phyloP scores from a whole-genome alignment of 106 monocot species.

The Alisma plantagoaquatica region DNA sequence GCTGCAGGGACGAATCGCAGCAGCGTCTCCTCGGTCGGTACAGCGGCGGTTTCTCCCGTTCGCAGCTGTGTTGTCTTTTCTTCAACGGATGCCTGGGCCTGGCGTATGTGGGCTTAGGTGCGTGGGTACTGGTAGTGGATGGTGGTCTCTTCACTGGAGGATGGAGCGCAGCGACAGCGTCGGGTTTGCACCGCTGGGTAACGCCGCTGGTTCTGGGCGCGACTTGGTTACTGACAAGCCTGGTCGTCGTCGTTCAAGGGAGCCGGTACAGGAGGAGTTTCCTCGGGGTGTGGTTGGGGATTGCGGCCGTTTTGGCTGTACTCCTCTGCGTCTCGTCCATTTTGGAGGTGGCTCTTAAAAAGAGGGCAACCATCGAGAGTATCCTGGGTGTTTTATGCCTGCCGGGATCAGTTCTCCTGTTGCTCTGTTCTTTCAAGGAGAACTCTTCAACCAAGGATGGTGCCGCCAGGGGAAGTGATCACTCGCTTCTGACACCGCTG shows the following conservation, averaged over 20 bases:
- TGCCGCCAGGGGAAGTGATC: not conserved
- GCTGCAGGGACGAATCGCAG: not conserved
- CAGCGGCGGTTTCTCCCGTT: conserved; percentile 18
- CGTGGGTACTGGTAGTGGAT: conserved; percentile 29
- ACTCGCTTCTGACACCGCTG: conserved; percentile 35
- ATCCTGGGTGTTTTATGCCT: conserved; percentile 44
- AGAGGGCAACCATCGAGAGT: conserved; percentile 16
- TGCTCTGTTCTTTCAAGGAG: conserved; percentile 18
- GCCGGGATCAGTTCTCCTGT: conserved; percentile 39
- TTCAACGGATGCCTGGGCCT: conserved; percentile 37
- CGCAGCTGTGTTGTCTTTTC: conserved; percentile 6
- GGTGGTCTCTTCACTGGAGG: too few relatives aligned
- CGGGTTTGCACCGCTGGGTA: conserved; percentile 29
- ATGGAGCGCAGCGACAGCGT: conserved; percentile 3
- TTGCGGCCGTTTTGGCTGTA: conserved; percentile 8
- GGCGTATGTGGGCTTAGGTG: conserved; percentile 29
- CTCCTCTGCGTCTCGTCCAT: conserved; percentile 44
- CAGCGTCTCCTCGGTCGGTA: too few relatives aligned
- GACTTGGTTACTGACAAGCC: conserved; percentile 20
- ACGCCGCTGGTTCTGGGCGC: conserved; percentile 36
- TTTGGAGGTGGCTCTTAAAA: conserved; percentile 15
- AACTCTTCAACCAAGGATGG: conserved; percentile 2
- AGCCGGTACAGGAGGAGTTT: conserved; percentile 10
- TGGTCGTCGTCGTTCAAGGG: conserved; percentile 2
- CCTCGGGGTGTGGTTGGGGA: conserved; percentile 21